Base-by-base conservation (phyloP, 2,329 filamentous ascomycete genomes). In the Scytalidium sp. region DNA sequence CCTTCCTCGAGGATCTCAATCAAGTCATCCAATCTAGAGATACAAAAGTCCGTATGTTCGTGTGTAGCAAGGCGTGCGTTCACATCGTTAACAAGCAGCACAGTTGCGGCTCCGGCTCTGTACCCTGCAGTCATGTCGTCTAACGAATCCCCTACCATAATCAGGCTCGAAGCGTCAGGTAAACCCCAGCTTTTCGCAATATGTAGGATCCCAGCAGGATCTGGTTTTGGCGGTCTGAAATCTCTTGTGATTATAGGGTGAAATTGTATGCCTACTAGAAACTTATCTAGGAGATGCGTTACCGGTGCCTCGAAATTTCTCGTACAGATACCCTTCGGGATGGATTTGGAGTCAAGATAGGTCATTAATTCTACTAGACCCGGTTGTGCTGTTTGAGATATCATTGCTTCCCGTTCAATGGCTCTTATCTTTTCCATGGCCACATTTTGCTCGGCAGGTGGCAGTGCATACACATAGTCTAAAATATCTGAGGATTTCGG, bases 111-210 rank as follows among this genome's bases (percentile, higher is more conserved):
- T 1, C 93, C 93, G 0, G 93, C 93, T 46, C 76, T 77, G 52
- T 86, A 80, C 0, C 94, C 93, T 1, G 93, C 90, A 7, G 86
- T 88, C 83, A 97, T 95, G 65, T 99, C 94, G 66, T 97, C 94
- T 49, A 96, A 83, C 15, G 86, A 91, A 64, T 93, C 88, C 3
- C 88, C 88, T 49, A 67, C 64, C 64, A 66, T 67, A 44, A 67
- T 64, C 27, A 63, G 47, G 7, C 54, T 43, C 5, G 47, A 45
- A 3, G 56, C 56, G 56, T 61, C 54, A 7, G 46, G 54, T 23
- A 50, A 48, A 0, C 80, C 85, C 92, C 92, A 96, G 50, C 75
- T 71, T 55, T 79, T 75, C 0, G 91, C 90, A 58, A 97, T 96
- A 66, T 94, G 87, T 65, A 95, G 64, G 49, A 97, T 91, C 0